Evolutionary conservation across 768 basidiomycete species (phyloP), one percentile per base, ranked within the genome.

Genomic region (Macrocybe gigantea): DNA sequence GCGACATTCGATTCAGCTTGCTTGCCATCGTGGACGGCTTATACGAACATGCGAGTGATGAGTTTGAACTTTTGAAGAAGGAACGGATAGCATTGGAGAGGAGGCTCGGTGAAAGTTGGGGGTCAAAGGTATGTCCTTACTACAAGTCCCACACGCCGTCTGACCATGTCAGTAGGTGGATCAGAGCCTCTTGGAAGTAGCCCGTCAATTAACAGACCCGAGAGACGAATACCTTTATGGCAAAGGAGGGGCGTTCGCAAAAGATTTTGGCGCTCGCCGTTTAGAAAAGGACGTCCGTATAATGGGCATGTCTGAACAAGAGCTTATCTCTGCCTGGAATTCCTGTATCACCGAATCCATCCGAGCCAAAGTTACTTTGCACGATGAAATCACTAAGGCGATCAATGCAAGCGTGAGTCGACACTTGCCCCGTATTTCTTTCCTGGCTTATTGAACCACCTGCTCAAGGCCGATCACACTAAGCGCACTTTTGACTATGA

Each of bases 401-500:
- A 56, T 56, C 11, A 51, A 61, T 34, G 70, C 70, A 2, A 64
- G 78, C 61, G 80, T 82, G 50, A 44, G 79, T 66, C 22, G 22
- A 22, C 22, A 22, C 4, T 22, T 22, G 22, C 22, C 22, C 22
- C 22, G 22, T 22, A 29, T 11, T 36, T 15, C 7, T 35, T 38
- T 22, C 32, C 22, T 29, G 44, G 2, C 13, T 44, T 14, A 8
- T 36, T 14, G 12, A 13, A 33, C 37, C 30, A 37, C 14, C 38
- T 49, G 37, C 44, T 34, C 41, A 55, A 82, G 81, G 72, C 71
- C 7, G 81, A 84, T 15, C 71, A 80, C 51, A 56, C 78, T 38
- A 79, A 77, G 44, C 64, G 82, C 10, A 82, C 80, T 7, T 77
- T 74, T 53, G 80, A 84, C 60, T 84, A 82, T 52, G 79, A 81